Conservation (phyloP, 371 early-diverging fungal species). For the Saksenaea vasiformis region DNA sequence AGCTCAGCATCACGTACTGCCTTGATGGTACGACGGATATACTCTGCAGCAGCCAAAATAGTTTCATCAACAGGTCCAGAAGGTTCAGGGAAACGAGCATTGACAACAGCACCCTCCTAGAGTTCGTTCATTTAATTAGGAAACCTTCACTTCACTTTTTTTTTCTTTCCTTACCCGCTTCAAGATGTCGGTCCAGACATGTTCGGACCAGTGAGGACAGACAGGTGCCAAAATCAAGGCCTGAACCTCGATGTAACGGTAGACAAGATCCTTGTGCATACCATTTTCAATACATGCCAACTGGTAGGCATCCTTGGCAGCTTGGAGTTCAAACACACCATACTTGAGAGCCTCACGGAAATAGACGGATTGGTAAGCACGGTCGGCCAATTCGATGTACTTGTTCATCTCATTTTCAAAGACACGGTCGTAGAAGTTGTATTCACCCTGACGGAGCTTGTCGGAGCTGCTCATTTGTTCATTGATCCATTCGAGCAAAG, state of each 20-base stretch:
- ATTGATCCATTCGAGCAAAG: slow-evolving; percentile 90
- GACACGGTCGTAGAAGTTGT: slow-evolving; percentile 80
- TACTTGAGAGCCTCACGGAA: slow-evolving; percentile 96
- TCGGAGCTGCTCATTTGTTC: slow-evolving; percentile 48
- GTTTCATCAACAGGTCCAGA: slow-evolving; percentile 61
- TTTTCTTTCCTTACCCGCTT: slow-evolving; percentile 56
- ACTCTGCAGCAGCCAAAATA: slow-evolving; percentile 77
- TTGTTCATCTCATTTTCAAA: slow-evolving; percentile 90
- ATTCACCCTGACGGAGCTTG: slow-evolving; percentile 45
- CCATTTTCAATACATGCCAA: slow-evolving; percentile 67
- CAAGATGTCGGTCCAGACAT: slow-evolving; percentile 82
- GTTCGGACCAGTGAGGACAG: slow-evolving; percentile 93
- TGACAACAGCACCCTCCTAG: slow-evolving; percentile 65
- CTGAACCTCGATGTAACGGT: slow-evolving; percentile 82
- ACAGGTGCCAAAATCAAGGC: slow-evolving; percentile 85
- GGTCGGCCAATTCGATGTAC: slow-evolving; percentile 66
- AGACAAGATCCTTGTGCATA: slow-evolving; percentile 86
- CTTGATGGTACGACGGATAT: slow-evolving; percentile 77
- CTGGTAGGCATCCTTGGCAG: slow-evolving; percentile 91
- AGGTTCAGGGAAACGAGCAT: slow-evolving; percentile 75
- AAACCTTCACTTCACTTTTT: not conserved
- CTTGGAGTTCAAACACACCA: slow-evolving; percentile 92
- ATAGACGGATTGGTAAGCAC: slow-evolving; percentile 80
- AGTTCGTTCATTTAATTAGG: not conserved
- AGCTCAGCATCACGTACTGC: slow-evolving; percentile 84